phyloP scores from a whole-genome alignment of 345 rosid genomes.

The Gossypium stocksii region DNA sequence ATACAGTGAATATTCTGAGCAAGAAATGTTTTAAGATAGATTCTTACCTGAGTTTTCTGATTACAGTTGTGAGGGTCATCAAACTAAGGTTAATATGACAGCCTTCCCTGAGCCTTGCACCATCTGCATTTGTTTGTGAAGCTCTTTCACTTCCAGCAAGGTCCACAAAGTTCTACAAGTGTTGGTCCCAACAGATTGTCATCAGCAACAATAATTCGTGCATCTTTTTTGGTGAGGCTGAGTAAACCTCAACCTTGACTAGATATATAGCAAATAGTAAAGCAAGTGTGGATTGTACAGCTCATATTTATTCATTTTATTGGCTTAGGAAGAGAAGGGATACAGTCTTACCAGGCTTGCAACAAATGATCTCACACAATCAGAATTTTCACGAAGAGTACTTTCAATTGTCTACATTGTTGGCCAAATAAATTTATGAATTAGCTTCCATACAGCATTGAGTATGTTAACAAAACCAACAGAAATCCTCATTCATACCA shows the following conservation, averaged over 20 bases:
- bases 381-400: conserved; percentile 88
- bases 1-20: not conserved
- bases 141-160: conserved; percentile 99
- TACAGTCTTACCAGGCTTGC: conserved; percentile 77
- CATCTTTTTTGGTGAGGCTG: not conserved
- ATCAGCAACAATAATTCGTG: not conserved
- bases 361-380: conserved; percentile 87
- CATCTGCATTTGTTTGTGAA: conserved; percentile 93
- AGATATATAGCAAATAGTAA: not conserved
- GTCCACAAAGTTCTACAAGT: conserved; percentile 92
- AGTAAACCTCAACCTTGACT: not conserved
- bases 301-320: not conserved
- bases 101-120: conserved; percentile 95
- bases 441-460: conserved; percentile 18
- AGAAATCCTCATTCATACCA: conserved; percentile 41
- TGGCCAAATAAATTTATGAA: conserved; percentile 18
- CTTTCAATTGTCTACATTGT: conserved; percentile 76
- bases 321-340: not conserved
- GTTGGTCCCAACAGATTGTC: conserved; percentile 17
- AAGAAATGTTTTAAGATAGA: not conserved
- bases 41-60: conserved; percentile 86
- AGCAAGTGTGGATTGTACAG: not conserved
- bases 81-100: conserved; percentile 98
- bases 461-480: not conserved
- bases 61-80: conserved; percentile 98